Evolutionary conservation across 73 alveolate genomes (phyloP), one percentile per base, ranked within the genome.

Genomic region (Blepharisma japonicum): DNA sequence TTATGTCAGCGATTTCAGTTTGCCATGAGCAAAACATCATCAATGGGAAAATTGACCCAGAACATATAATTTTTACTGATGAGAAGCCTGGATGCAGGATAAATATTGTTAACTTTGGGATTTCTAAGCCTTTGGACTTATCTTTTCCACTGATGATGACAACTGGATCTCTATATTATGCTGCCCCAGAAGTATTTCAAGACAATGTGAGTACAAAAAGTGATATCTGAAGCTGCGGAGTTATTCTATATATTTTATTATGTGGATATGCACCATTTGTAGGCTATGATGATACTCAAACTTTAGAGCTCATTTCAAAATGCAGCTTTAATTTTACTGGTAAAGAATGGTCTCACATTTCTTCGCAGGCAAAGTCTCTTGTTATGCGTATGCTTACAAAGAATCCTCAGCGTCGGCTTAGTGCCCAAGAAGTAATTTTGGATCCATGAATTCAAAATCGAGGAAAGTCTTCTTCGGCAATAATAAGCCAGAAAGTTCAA

Each of bases 151-250:
- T 32, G 0, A 32, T 32, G 42, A 32, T 32, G 42, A 32, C 42
- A 32, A 32, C 42, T 32, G 42, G 42, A 32, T 32, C 42, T 32
- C 42, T 32, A 1, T 72, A 72, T 39, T 72, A 72, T 23, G 32
- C 45, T 1, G 82, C 82, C 18, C 89, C 89, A 18, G 89, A 81
- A 42, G 89, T 81, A 0, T 21, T 81, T n/a, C 79, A 56, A 77
- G 71, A 66, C 47, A 54, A 54, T 23, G 77, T 77, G 39, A 66
- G 77, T 48, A 66, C 46, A 27, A 81, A 81, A 70, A 77, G 89
- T 68, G 89, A 81, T 81, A 51, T 81, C 38, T 81, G 89, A 86
- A 54, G 81, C 45, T 81, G 89, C 51, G 89, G 89, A 20, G 89
- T 81, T 0, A 81, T 81, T 81, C 81, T 81, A 9, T 81, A 81